Evolutionary conservation across 768 basidiomycete species (phyloP).

Genomic region (Phlebiopsis flavidoalba): DNA sequence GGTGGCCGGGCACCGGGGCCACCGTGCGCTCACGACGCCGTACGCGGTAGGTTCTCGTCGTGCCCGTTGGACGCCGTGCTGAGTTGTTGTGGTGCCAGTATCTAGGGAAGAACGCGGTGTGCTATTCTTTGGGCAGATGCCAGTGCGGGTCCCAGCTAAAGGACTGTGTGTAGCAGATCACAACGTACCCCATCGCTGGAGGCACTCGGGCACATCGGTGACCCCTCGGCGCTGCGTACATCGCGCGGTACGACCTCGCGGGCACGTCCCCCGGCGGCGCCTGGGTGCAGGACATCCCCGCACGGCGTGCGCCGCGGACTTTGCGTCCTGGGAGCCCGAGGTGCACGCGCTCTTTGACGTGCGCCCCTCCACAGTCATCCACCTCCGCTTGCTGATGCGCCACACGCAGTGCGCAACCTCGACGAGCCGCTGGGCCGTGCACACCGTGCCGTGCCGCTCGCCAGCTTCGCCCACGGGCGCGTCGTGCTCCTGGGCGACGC

Average conservation of each 20-base stretch:
- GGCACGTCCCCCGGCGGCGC: conserved; percentile 42
- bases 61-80: too few relatives aligned
- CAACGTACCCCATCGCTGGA: conserved; percentile 59
- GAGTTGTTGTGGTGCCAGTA: conserved; percentile 36
- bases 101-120: conserved; percentile 34
- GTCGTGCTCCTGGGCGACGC: conserved; percentile 45
- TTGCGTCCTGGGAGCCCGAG: conserved; percentile 55
- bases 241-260: conserved; percentile 45
- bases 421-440: conserved; percentile 56
- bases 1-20: conserved; percentile 13
- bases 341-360: conserved; percentile 43
- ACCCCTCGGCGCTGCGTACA: conserved; percentile 65
- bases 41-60: conserved; percentile 15
- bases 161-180: conserved; percentile 43
- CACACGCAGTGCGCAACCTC: conserved; percentile 43
- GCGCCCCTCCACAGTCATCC: not conserved
- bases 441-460: conserved; percentile 48
- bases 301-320: conserved; percentile 40
- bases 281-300: conserved; percentile 45
- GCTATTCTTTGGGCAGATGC: conserved; percentile 22
- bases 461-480: conserved; percentile 44
- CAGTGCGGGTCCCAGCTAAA: conserved; percentile 13
- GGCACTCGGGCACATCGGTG: conserved; percentile 49
- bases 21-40: conserved; percentile 17
- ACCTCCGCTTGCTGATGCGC: not conserved